A percentile compares a stretch with the other conserved stretches of the same genome.
phyloP scores from a whole-genome alignment of 2,329 filamentous ascomycete genomes.

The Calonectria naviculata region DNA sequence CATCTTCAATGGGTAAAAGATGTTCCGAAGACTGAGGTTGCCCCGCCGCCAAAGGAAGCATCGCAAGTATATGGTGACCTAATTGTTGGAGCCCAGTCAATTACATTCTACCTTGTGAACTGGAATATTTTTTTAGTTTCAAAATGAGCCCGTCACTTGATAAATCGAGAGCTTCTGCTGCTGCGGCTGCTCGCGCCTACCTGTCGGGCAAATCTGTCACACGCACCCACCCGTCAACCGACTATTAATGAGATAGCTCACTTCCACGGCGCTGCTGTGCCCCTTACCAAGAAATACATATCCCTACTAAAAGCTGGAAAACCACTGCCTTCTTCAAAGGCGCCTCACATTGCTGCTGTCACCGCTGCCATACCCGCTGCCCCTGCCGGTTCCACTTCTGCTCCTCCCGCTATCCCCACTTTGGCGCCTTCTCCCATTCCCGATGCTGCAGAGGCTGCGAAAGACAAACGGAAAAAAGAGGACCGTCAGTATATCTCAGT shows the following conservation, averaged over 20 bases:
- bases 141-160: not conserved
- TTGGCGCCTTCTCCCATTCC: not conserved
- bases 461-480: not conserved
- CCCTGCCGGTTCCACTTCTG: too few species aligned
- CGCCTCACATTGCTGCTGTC: not conserved
- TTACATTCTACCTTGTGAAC: too few species aligned
- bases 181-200: not conserved
- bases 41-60: too few species aligned
- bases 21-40: too few species aligned
- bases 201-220: not conserved
- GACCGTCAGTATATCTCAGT: not conserved
- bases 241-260: not conserved
- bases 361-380: not conserved
- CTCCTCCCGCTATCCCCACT: too few species aligned
- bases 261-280: not conserved
- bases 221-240: not conserved
- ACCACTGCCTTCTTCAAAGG: not conserved
- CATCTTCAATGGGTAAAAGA: not conserved
- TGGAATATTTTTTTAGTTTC: too few species aligned
- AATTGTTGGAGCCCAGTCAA: too few species aligned
- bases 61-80: too few species aligned
- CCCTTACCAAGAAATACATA: not conserved
- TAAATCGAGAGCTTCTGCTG: not conserved
- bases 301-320: not conserved
- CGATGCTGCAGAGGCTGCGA: not conserved